A percentile compares a stretch with the other conserved stretches of the same genome.
These are phyloP conservation scores for Pseudonitzschia delicatissima DNA, from an alignment of 108 stramenopile genomes.

Conservation along the genomic window DNA sequence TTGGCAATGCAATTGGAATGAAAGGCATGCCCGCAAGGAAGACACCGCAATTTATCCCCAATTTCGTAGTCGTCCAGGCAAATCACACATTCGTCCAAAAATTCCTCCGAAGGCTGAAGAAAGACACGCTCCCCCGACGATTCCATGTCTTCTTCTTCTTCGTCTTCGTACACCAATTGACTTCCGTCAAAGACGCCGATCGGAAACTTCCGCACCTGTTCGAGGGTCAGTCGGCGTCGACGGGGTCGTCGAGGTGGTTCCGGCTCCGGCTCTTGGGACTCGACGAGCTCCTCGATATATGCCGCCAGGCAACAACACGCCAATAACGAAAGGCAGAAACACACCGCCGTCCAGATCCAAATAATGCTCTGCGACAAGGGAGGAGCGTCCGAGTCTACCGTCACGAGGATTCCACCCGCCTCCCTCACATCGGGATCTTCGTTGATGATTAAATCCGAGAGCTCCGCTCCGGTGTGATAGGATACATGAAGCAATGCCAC, in stretches of 20 bases:
- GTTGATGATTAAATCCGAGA: slow-evolving; percentile 13
- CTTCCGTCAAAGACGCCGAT: slow-evolving; percentile 6
- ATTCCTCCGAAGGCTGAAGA: not conserved
- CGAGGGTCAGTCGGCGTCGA: slow-evolving; percentile 30
- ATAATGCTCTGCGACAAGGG: not conserved
- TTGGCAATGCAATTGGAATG: slow-evolving; percentile 63
- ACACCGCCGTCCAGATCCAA: not conserved
- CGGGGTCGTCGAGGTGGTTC: slow-evolving; percentile 17
- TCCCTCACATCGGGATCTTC: slow-evolving; percentile 7
- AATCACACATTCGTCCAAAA: slow-evolving; percentile 44
- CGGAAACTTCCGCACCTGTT: slow-evolving; percentile 31
- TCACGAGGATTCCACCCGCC: slow-evolving; percentile 12
- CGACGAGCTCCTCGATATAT: not conserved
- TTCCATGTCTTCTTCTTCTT: not conserved
- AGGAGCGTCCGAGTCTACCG: slow-evolving; percentile 1
- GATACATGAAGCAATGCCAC: slow-evolving; percentile 32
- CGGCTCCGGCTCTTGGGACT: slow-evolving; percentile 2
- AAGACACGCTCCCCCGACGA: not conserved
- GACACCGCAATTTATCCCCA: slow-evolving; percentile 42
- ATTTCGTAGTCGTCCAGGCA: slow-evolving; percentile 73
- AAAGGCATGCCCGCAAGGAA: slow-evolving; percentile 72
- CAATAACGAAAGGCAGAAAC: not conserved
- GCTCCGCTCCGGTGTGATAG: slow-evolving; percentile 12
- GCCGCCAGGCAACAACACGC: slow-evolving; percentile 9
- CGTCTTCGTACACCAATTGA: not conserved